These are phyloP conservation scores for Ceratocystis colombiana DNA, from an alignment of 2,329 filamentous ascomycete genomes.

Conservation along the genomic window DNA sequence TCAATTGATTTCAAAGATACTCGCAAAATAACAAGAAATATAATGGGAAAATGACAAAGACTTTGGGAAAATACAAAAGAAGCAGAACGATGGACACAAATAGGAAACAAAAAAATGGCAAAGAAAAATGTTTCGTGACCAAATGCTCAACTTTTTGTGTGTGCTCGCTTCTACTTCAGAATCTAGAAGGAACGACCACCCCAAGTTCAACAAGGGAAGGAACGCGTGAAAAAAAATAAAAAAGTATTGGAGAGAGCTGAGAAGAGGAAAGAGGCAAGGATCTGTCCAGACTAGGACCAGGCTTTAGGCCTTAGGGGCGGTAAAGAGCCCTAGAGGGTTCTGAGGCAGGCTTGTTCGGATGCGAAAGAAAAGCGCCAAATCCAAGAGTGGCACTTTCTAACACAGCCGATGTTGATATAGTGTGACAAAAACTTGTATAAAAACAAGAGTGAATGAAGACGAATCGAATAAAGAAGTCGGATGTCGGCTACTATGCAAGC, in stretches of 20 bases:
- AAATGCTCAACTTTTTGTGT: conserved; percentile 7
- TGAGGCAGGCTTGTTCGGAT: background rate
- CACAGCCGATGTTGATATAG: background rate
- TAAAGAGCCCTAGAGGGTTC: background rate
- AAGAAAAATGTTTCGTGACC: background rate
- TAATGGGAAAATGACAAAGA: background rate
- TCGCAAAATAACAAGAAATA: background rate
- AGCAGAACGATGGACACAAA: background rate
- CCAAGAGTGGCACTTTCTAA: background rate
- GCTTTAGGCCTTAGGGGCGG: background rate
- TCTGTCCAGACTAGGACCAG: background rate
- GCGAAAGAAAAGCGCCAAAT: background rate
- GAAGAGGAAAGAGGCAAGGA: background rate
- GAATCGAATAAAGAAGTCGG: background rate
- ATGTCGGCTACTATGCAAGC: too few species aligned
- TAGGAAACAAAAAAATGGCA: background rate
- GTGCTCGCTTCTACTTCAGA: background rate
- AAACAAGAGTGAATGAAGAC: background rate
- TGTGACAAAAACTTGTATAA: background rate
- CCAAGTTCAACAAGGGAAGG: conserved; percentile 13
- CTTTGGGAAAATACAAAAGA: background rate
- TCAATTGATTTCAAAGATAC: background rate
- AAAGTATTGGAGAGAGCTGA: background rate
- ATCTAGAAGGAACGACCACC: background rate
- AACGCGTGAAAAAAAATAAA: background rate